Base-by-base conservation (phyloP, 805 yeast genomes). In the Candida michaelii region DNA sequence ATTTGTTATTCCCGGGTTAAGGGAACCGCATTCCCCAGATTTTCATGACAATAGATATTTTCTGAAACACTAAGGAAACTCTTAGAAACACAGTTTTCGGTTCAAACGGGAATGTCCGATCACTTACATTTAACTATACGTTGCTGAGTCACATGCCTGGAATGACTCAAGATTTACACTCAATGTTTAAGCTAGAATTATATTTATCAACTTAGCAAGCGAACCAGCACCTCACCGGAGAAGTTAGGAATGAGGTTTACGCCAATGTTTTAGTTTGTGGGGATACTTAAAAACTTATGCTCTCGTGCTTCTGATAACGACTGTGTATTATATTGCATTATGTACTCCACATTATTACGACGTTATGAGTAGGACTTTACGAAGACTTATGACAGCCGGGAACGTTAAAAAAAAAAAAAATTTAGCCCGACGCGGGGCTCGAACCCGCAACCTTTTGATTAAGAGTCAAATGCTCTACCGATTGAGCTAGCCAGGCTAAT, bases 371-470 rank as follows among this genome's bases (percentile, higher is more conserved):
- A n/a, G n/a, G n/a, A n/a, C n/a, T n/a, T n/a, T n/a, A n/a, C n/a
- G n/a, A n/a, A n/a, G n/a, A n/a, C n/a, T n/a, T n/a, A n/a, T n/a
- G n/a, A n/a, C n/a, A n/a, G n/a, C n/a, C n/a, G n/a, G n/a, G n/a
- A n/a, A n/a, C n/a, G n/a, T n/a, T 21, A 5, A 21, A 21, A 21
- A 43, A 37, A 40, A 42, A 37, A 41, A 50, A 48, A 40, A 43
- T 35, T 30, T 36, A 56, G 61, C 61, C 62, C 62, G 49, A 58
- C 53, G 59, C 53, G 52, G 59, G 59, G 59, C 55, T 55, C 59
- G 59, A 55, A 55, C 59, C 59, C 59, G 59, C 51, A 52, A 50
- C 56, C 56, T 52, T 52, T 52, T 52, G 56, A 52, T 52, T 44
- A 45, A 49, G 53, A 49, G 54, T 51, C 54, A 51, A 49, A 49